phyloP scores from a whole-genome alignment of 108 stramenopile genomes.

The Cyclotella kingstonii region DNA sequence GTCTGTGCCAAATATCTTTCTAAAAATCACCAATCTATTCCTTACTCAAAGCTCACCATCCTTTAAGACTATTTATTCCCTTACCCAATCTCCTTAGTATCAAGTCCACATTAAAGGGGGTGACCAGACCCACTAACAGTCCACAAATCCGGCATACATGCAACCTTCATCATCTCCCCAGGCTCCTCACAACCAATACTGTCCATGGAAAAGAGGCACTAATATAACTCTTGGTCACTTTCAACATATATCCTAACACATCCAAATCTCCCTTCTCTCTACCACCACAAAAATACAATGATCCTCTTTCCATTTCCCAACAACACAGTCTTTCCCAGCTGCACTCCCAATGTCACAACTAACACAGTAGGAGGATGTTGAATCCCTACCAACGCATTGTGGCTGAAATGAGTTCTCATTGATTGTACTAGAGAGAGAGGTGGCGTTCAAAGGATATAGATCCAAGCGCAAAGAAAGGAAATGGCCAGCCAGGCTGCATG shows the following conservation, averaged over 20 bases:
- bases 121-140: constrained; percentile 42
- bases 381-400: constrained; percentile 21
- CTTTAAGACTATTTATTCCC: constrained; percentile 18
- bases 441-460: constrained; percentile 33
- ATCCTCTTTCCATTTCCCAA: constrained; percentile 17
- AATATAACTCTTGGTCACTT: constrained; percentile 40
- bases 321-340: constrained; percentile 19
- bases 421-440: constrained; percentile 21
- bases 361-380: constrained; percentile 40
- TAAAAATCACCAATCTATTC: constrained; percentile 1
- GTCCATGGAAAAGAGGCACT: constrained; percentile 31
- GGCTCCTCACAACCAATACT: constrained; percentile 32
- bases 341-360: constrained; percentile 20
- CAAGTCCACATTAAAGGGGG: background rate
- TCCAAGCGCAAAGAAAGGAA: constrained; percentile 38
- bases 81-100: background rate
- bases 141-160: constrained; percentile 52
- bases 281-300: background rate
- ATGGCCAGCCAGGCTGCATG: constrained; percentile 41
- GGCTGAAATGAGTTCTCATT: constrained; percentile 18
- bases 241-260: constrained; percentile 34
- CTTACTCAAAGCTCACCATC: constrained; percentile 34
- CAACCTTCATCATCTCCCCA: constrained; percentile 38
- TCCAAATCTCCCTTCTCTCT: constrained; percentile 15
- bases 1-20: no score